Evolutionary conservation across 352 stramenopile species (phyloP), one percentile per base, ranked within the genome.

Genomic region (Globisporangium nodosum): DNA sequence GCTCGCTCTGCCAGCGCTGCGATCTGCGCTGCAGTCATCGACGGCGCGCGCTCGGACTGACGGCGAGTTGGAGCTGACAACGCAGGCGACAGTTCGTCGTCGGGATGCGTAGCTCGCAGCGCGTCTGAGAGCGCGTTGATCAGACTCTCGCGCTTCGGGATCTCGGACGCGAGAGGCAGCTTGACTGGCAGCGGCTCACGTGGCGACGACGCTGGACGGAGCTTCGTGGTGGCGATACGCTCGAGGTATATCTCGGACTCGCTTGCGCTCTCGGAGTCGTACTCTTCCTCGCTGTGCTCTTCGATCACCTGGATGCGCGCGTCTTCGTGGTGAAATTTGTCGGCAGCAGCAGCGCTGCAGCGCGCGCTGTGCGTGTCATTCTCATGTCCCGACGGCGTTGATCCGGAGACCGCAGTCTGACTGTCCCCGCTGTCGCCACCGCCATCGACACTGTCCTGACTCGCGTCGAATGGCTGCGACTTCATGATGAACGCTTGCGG

Each of bases 401-500:
- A 5, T 18, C 37, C 37, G 12, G 6, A 9, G 31, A 37, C 31
- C 6, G 9, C 31, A 37, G 31, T 11, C 31, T 42, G 37, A 18
- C 11, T 18, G 2, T 12, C 37, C 12, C 12, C 37, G n/a, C 39
- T 49, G 24, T 57, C 18, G 9, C 16, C 30, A 33, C 49, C 43
- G 2, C 35, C 40, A 9, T 47, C 63, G 13, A 33, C 30, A 5
- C 18, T n/a, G 5, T 52, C 46, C 3, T 49, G 37, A 9, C 33
- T 21, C 24, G 52, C 27, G n/a, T 65, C 43, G 45, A 68, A 66
- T 9, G n/a, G 9, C 16, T 57, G 43, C 0, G 60, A 52, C 27
- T 69, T 76, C 65, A 75, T 78, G 51, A 81, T 66, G 13, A 67
- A 63, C 8, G 64, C 69, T 21, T 69, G 59, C 3, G 64, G 49